Conservation (phyloP, 1,284 basidiomycete genomes). For the Trametes versicolor region DNA sequence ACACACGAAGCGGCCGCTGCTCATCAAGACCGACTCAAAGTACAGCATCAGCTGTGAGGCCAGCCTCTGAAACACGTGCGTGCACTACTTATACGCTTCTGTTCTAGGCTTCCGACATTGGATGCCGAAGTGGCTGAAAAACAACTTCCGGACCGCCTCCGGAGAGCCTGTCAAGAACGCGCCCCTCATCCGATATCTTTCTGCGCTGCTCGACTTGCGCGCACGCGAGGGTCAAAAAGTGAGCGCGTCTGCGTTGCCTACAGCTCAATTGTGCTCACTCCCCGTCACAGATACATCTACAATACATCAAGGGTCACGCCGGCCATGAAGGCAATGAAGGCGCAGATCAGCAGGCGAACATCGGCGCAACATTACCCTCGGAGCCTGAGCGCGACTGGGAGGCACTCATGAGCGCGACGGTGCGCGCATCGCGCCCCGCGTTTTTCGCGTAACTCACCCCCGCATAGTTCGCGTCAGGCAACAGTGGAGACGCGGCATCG, state of each 20-base stretch:
- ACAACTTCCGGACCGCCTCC: conserved; percentile 57
- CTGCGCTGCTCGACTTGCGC: conserved; percentile 61
- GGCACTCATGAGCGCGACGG: conserved; percentile 20
- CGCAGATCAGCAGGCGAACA: conserved; percentile 75
- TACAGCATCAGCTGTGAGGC: conserved; percentile 77
- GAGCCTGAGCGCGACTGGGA: conserved; percentile 68
- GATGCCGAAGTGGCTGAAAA: conserved; percentile 68
- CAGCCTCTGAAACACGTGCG: neutral
- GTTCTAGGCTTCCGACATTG: conserved; percentile 68
- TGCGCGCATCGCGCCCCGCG: neutral
- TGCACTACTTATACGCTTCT: neutral
- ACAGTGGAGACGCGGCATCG: neutral
- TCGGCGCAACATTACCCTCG: conserved; percentile 54
- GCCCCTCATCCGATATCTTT: conserved; percentile 69
- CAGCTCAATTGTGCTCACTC: neutral
- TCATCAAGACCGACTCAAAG: conserved; percentile 81
- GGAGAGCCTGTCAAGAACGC: conserved; percentile 73
- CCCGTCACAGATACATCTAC: conserved; percentile 53
- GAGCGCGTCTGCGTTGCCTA: neutral
- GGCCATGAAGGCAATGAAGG: conserved; percentile 82
- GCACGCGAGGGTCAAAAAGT: conserved; percentile 56
- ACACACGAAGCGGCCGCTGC: conserved; percentile 56
- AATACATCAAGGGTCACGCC: conserved; percentile 77
- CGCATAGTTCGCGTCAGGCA: neutral
- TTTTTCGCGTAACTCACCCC: neutral